A percentile compares a stretch with the other conserved stretches of the same genome.
phyloP scores from a whole-genome alignment of 2,329 filamentous ascomycete species.

The Coniochaeta sp. region DNA sequence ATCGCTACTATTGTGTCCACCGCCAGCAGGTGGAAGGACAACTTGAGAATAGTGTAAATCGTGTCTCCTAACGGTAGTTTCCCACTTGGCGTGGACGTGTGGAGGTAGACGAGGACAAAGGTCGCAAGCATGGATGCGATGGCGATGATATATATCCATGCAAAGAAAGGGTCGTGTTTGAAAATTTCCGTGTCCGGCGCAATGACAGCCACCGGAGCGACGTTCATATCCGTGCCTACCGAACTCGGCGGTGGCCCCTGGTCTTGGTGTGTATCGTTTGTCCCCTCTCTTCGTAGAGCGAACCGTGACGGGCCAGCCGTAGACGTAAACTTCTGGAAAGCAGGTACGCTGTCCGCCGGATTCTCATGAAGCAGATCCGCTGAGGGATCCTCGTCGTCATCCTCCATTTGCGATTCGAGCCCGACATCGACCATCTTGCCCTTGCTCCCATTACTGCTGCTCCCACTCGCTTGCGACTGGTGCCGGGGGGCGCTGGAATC shows the following conservation, averaged over 20 bases:
- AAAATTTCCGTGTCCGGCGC: conserved; percentile 63
- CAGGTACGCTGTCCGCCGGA: conserved; percentile 46
- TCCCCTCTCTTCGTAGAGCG: conserved; percentile 32
- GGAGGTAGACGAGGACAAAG: conserved; percentile 82
- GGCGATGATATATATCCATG: conserved; percentile 79
- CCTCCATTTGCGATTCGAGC: conserved; percentile 60
- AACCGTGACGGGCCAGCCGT: conserved; percentile 30
- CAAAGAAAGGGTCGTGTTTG: conserved; percentile 85
- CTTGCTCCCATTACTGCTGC: conserved; percentile 31
- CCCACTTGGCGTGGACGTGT: conserved; percentile 65
- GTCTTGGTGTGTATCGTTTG: conserved; percentile 42
- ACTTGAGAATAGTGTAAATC: conserved; percentile 81
- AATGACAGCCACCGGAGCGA: conserved; percentile 28
- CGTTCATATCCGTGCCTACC: conserved; percentile 27
- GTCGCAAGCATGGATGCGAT: conserved; percentile 80
- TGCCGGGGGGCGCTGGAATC: background rate
- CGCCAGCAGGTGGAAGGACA: conserved; percentile 82
- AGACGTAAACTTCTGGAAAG: conserved; percentile 54
- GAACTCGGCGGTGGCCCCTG: conserved; percentile 30
- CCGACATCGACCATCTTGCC: conserved; percentile 82
- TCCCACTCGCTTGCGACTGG: conserved; percentile 3
- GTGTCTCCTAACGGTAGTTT: conserved; percentile 81
- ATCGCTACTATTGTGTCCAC: conserved; percentile 89
- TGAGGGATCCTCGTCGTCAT: conserved; percentile 50
- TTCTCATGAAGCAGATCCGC: conserved; percentile 52